Conservation (phyloP, 768 basidiomycete species). For the Chalciporus chontae region DNA sequence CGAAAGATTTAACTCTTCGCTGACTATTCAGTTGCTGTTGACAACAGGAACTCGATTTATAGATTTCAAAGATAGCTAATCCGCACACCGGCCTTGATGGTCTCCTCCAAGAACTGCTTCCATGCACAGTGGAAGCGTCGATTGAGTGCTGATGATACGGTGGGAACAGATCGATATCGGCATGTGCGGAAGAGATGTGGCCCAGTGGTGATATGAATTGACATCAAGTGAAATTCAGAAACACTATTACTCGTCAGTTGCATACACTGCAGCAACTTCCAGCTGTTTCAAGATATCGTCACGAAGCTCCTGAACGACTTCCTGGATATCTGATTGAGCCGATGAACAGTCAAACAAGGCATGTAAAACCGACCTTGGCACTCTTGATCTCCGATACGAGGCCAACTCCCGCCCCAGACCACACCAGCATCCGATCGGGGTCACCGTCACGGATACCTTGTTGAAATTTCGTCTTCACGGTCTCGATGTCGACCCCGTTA, state of each 20-base stretch:
- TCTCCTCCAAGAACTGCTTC: constrained; percentile 6
- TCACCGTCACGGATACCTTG: constrained; percentile 46
- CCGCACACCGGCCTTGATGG: constrained; percentile 8
- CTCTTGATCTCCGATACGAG: constrained; percentile 45
- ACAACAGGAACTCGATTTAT: constrained; percentile 4
- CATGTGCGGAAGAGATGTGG: neutral
- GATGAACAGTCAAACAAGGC: neutral
- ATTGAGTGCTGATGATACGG: constrained; percentile 12
- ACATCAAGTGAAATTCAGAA: constrained; percentile 21
- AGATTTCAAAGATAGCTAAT: constrained; percentile 7
- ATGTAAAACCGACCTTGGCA: constrained; percentile 34
- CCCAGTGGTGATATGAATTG: constrained; percentile 4
- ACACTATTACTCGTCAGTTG: constrained; percentile 15
- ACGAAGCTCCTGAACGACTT: constrained; percentile 52
- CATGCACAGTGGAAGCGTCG: constrained; percentile 1
- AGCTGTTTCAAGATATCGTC: constrained; percentile 41
- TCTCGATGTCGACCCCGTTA: constrained; percentile 41
- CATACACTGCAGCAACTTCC: constrained; percentile 23
- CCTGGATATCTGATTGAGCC: constrained; percentile 34
- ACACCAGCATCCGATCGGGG: constrained; percentile 51
- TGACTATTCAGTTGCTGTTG: constrained; percentile 13
- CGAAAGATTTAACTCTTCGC: neutral
- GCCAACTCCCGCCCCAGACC: constrained; percentile 68
- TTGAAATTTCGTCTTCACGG: constrained; percentile 42
- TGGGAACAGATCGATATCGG: constrained; percentile 21